Conservation (phyloP, 1,284 basidiomycete genomes). For the Chalciporus sp. region DNA sequence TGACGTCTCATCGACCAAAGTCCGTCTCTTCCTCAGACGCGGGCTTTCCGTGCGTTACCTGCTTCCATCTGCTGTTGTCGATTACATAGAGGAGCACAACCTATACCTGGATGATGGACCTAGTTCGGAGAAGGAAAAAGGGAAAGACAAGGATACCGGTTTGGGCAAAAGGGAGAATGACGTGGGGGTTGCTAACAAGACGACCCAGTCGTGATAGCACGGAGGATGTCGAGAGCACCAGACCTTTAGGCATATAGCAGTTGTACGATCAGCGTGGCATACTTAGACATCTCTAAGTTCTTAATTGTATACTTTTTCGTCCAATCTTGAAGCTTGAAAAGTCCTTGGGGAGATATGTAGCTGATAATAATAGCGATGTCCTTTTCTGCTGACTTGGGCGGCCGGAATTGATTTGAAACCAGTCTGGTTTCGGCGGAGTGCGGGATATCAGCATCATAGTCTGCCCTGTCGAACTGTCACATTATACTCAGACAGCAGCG, state of each 20-base stretch:
- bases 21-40: slow-evolving; percentile 85
- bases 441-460: too few species aligned
- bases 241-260: neutral
- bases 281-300: neutral
- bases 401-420: too few species aligned
- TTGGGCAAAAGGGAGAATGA: slow-evolving; percentile 25
- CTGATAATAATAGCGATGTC: too few species aligned
- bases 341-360: too few species aligned
- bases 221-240: neutral
- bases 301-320: neutral
- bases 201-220: slow-evolving; percentile 5
- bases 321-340: too few species aligned
- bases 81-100: slow-evolving; percentile 88
- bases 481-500: too few species aligned
- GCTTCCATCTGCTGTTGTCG: slow-evolving; percentile 88
- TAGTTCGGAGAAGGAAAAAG: slow-evolving; percentile 42
- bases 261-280: slow-evolving; percentile 4
- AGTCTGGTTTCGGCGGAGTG: too few species aligned
- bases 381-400: too few species aligned
- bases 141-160: slow-evolving; percentile 40
- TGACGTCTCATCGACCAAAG: slow-evolving; percentile 97
- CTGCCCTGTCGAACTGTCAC: too few species aligned
- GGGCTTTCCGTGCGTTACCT: slow-evolving; percentile 95
- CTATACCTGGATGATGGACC: slow-evolving; percentile 70
- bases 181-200: slow-evolving; percentile 11